Evolutionary conservation across 495 filamentous ascomycete genomes (phyloP), one percentile per base, ranked within the genome.

Genomic region (Rostrohypoxylon terebratum): DNA sequence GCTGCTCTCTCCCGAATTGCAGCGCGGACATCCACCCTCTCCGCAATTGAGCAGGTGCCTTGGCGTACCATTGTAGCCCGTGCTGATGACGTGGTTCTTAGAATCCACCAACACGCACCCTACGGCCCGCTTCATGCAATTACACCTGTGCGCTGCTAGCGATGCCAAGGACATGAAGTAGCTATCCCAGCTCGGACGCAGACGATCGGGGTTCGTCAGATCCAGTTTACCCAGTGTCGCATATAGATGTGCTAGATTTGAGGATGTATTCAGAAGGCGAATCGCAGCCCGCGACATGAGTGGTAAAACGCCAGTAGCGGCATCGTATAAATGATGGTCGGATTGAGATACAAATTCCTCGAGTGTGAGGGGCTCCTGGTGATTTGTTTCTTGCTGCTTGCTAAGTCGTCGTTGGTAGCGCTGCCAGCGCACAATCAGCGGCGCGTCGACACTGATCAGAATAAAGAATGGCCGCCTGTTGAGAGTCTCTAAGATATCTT

Each of bases 141-240:
- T 99, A 79, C 91, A 92, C 70, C 96, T 87, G 69, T 92, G 93
- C 1, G 96, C 93, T 8, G 96, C 96, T 51, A 98, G 89, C 14
- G 93, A 95, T 8, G 95, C 94, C 5, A 99, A 85, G 61, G 92
- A 86, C 96, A 99, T 99, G 79, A 99, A 99, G 82, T 99, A 99
- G 71, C 93, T 87, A 79, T 99, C 96, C 96, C 96, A 99, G 65
- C 87, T 91, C n/a, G 96, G 96, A 1, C 96, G 88, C 28, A 98
- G 82, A 3, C 96, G 90, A 73, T 92, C 85, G 34, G 91, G 88
- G 78, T 96, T 88, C 10, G 92, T 84, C 34, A 98, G 84, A 73
- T 96, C 86, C 6, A 97, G 87, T 18, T 83, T 79, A 51, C 86
- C 81, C 8, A 99, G 86, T 4, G 91, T 87, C 11, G 81, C 78